Percentiles rank a stretch among this genome's conserved stretches.
These are phyloP conservation scores for Backusella sp. DNA, from an alignment of 192 early-diverging fungal species.

Conservation along the genomic window DNA sequence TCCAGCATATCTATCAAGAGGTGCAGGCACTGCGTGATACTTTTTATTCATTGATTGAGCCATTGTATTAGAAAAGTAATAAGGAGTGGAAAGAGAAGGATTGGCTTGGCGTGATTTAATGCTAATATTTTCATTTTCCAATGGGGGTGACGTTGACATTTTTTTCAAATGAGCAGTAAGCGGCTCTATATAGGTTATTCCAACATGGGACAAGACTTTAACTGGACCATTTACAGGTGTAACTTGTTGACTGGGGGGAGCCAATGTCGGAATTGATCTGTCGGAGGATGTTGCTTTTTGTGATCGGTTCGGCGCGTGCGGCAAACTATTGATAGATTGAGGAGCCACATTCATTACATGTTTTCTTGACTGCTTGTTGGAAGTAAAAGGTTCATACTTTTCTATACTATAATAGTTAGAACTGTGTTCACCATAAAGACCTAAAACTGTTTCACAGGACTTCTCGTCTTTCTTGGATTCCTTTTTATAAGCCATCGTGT, in stretches of 20 bases:
- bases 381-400: not conserved
- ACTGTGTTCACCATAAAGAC: not conserved
- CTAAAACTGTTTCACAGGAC: constrained; percentile 19
- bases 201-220: constrained; percentile 14
- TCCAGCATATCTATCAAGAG: not conserved
- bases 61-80: not conserved
- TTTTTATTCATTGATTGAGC: not conserved
- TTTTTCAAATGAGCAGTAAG: constrained; percentile 6
- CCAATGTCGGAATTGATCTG: constrained; percentile 1
- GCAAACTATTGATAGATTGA: constrained; percentile 20
- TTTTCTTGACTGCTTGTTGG: not conserved
- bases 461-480: not conserved
- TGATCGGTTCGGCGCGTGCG: constrained; percentile 14
- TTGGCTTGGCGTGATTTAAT: not conserved
- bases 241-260: not conserved
- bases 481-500: constrained; percentile 13
- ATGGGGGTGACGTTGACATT: not conserved
- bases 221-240: constrained; percentile 5
- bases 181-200: constrained; percentile 25
- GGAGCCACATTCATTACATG: not conserved
- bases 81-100: not conserved
- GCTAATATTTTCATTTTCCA: not conserved
- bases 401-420: constrained; percentile 9
- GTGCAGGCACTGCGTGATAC: not conserved
- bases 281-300: constrained; percentile 2